Evolutionary conservation across 192 early-diverging fungal species (phyloP).

Genomic region (Entomortierella lignicola): DNA sequence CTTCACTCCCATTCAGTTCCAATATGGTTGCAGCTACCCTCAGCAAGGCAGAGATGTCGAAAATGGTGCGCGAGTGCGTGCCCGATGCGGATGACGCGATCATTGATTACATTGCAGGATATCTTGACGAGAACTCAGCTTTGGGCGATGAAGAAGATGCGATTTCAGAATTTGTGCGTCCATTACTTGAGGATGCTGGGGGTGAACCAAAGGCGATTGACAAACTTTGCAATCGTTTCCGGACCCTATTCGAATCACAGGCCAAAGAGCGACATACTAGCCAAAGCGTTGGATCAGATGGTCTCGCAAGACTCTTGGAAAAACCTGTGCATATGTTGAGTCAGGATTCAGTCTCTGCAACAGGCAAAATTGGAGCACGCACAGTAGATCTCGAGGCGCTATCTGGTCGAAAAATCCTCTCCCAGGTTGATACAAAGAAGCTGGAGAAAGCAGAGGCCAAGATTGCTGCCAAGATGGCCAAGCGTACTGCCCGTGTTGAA

Average conservation of each 20-base stretch:
- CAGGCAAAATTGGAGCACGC: slow-evolving; percentile 54
- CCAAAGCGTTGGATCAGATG: slow-evolving; percentile 55
- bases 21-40: slow-evolving; percentile 44
- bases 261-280: slow-evolving; percentile 54
- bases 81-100: slow-evolving; percentile 81
- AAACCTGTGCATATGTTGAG: slow-evolving; percentile 77
- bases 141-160: slow-evolving; percentile 67
- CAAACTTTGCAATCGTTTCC: slow-evolving; percentile 74
- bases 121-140: slow-evolving; percentile 69
- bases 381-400: slow-evolving; percentile 75
- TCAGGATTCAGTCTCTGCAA: slow-evolving; percentile 70
- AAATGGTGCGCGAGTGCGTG: slow-evolving; percentile 67
- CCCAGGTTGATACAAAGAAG: slow-evolving; percentile 84
- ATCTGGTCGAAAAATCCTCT: slow-evolving; percentile 73
- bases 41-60: slow-evolving; percentile 50
- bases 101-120: slow-evolving; percentile 83
- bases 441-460: slow-evolving; percentile 93
- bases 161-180: slow-evolving; percentile 74
- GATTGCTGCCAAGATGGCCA: slow-evolving; percentile 90
- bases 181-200: slow-evolving; percentile 76
- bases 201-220: slow-evolving; percentile 72
- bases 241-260: slow-evolving; percentile 61
- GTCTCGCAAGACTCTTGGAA: slow-evolving; percentile 67
- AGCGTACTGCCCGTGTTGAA: slow-evolving; percentile 75
- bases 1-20: neutral